phyloP scores from a whole-genome alignment of 441 rosid genomes.

The Croton laevigatus region DNA sequence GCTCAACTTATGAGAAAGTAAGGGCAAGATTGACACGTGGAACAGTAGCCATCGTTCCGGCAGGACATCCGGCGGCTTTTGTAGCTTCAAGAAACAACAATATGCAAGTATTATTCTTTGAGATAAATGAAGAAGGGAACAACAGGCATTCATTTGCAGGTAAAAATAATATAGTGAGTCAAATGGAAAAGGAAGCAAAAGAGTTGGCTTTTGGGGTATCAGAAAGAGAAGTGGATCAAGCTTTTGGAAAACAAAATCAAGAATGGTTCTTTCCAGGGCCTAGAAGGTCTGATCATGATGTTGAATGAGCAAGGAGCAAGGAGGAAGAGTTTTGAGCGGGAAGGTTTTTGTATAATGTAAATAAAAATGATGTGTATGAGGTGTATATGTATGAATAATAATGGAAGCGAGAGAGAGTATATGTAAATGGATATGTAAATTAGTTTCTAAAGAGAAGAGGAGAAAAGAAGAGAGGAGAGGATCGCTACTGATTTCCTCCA shows the following conservation, averaged over 20 bases:
- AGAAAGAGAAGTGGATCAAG: constrained; percentile 36
- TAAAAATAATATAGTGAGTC: constrained; percentile 32
- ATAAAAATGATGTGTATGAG: background rate
- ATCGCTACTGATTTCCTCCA: background rate
- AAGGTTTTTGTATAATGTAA: background rate
- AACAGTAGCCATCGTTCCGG: constrained; percentile 31
- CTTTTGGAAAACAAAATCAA: constrained; percentile 34
- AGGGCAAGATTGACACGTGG: constrained; percentile 30
- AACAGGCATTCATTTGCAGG: constrained; percentile 32
- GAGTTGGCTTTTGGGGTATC: constrained; percentile 38
- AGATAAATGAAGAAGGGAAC: constrained; percentile 44
- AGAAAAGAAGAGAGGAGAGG: background rate
- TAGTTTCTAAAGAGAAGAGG: no score
- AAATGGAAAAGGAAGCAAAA: constrained; percentile 41
- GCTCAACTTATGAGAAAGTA: constrained; percentile 27
- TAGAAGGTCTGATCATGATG: constrained; percentile 18
- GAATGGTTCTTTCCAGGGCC: constrained; percentile 51
- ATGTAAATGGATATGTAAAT: background rate
- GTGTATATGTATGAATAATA: no score
- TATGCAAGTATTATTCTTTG: constrained; percentile 40
- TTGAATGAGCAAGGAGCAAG: constrained; percentile 17
- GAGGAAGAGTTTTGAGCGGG: background rate
- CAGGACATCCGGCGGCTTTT: constrained; percentile 43
- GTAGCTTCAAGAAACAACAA: constrained; percentile 35
- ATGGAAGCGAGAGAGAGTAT: background rate